phyloP scores from a whole-genome alignment of 805 yeast genomes.

The Lachancea kluyveri region DNA sequence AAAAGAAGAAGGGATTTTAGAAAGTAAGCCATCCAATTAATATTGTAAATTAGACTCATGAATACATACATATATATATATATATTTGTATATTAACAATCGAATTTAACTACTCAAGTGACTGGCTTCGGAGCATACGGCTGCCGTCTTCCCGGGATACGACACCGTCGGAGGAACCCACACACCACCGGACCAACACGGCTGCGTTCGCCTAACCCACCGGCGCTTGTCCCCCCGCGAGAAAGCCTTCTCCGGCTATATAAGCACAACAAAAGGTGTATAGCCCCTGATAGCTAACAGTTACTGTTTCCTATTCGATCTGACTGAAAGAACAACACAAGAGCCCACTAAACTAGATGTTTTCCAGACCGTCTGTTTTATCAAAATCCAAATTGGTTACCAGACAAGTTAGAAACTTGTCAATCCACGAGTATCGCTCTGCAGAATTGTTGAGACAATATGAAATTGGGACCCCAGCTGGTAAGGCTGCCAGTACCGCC shows the following conservation, averaged over 20 bases:
- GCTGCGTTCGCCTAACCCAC: too few relatives aligned
- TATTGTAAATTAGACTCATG: constrained; percentile 2
- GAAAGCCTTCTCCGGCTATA: too few relatives aligned
- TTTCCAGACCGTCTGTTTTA: constrained; percentile 5
- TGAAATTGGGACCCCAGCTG: constrained; percentile 87
- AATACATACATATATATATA: constrained; percentile 2
- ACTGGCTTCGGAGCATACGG: neutral
- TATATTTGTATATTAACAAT: neutral
- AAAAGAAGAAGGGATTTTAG: constrained; percentile 77
- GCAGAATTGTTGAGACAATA: constrained; percentile 77
- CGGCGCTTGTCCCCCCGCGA: too few relatives aligned
- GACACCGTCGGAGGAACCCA: too few relatives aligned
- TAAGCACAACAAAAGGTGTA: too few relatives aligned
- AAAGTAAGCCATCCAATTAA: neutral
- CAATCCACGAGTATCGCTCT: constrained; percentile 94
- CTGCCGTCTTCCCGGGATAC: too few relatives aligned
- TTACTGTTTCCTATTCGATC: too few relatives aligned
- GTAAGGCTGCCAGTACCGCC: constrained; percentile 85
- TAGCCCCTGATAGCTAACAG: too few relatives aligned
- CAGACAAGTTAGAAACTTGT: constrained; percentile 53
- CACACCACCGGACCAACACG: too few relatives aligned
- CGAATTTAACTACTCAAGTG: too few relatives aligned
- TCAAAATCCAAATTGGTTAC: constrained; percentile 2
- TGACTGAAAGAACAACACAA: too few relatives aligned
- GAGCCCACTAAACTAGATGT: too few relatives aligned